Percentiles rank a stretch among this genome's conserved stretches.
These are phyloP conservation scores for Ogataea paraovalis DNA, from an alignment of 805 yeast genomes.

Conservation along the genomic window DNA sequence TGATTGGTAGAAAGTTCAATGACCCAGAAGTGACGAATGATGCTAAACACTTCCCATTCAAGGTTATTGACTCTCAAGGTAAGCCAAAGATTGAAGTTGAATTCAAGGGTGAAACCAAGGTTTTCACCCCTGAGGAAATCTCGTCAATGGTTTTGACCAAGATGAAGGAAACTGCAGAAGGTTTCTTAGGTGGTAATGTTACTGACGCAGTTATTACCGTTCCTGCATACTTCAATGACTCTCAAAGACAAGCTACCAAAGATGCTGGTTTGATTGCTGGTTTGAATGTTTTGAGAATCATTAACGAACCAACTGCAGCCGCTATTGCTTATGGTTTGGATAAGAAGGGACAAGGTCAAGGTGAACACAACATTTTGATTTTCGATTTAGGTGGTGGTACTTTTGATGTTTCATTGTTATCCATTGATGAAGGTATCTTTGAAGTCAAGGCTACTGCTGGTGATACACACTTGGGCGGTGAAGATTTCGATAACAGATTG, in stretches of 20 bases:
- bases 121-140: conserved; percentile 90
- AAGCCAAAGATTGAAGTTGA: conserved; percentile 91
- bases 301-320: conserved; percentile 85
- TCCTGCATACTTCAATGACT: conserved; percentile 80
- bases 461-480: conserved; percentile 96
- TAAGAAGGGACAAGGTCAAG: conserved; percentile 36
- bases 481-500: conserved; percentile 95
- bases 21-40: conserved; percentile 82
- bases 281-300: conserved; percentile 66
- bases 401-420: conserved; percentile 87
- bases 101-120: conserved; percentile 89
- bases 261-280: conserved; percentile 76
- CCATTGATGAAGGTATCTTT: conserved; percentile 94
- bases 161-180: conserved; percentile 64
- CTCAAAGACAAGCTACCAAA: conserved; percentile 82
- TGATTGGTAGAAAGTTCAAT: conserved; percentile 84
- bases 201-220: conserved; percentile 79
- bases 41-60: conserved; percentile 90
- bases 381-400: conserved; percentile 87
- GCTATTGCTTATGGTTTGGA: conserved; percentile 79
- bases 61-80: conserved; percentile 72
- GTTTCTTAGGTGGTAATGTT: conserved; percentile 47
- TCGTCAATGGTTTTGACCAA: conserved; percentile 79
- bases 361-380: conserved; percentile 52
- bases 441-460: conserved; percentile 94